Base-by-base conservation (phyloP, 1,139 yeast species). In the Blastobotrys persicus region DNA sequence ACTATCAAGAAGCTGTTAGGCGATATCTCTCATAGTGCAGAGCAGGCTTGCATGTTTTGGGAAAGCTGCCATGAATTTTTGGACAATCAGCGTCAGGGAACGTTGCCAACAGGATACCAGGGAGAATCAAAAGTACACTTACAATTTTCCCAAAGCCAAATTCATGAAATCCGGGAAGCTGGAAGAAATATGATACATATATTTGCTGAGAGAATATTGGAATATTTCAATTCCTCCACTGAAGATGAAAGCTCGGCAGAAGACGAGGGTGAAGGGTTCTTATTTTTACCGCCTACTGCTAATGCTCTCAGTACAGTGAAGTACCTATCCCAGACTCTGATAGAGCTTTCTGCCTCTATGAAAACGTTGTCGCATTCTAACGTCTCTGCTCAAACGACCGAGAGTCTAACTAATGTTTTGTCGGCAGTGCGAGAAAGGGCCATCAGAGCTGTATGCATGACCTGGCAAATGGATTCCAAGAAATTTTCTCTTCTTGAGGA, bases 281-380 rank as follows among this genome's bases (percentile, higher is more conserved):
- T 82, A 2, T 82, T 80, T 57, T 61, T 81, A 23, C 88, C 89
- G 1, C 82, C 82, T 1, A 69, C 71, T 50, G 73, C 87, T 1
- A 84, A 82, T 57, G 77, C 84, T 6, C 65, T 84, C 28, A 74
- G 85, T 45, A 73, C 84, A 1, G 65, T 77, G 16, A 70, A 76
- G 53, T 79, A 77, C 55, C 60, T 79, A 32, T 72, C 77, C 42
- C 62, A 69, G 51, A 66, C 79, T 43, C 62, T 73, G 43, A 67
- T 69, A 45, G 60, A 69, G 11, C 58, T 75, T 45, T 59, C 76
- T 43, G 62, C 68, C 41, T 63, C 72, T 37, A 70, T 79, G 39
- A 71, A 71, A 37, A 74, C 71, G 34, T 58, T 79, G 32, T 77
- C 78, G 0, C 74, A 72, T 44, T 59, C 78, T 11, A 62, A 67